Base-by-base conservation (phyloP, 2,329 filamentous ascomycete genomes). In the Seiridium cupressi region DNA sequence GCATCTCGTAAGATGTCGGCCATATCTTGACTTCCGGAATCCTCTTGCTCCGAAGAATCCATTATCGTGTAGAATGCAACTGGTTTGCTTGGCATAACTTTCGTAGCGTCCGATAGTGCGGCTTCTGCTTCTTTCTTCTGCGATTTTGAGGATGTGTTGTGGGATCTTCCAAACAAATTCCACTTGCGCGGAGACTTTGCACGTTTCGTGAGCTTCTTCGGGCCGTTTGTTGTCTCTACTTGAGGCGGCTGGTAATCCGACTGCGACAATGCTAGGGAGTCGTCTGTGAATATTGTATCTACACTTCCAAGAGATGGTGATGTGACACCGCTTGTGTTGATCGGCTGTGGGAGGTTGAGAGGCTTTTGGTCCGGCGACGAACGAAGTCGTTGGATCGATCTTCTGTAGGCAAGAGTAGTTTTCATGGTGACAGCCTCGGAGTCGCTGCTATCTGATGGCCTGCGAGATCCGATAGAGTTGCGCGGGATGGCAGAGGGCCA, bases 41-140 rank as follows among this genome's bases (percentile, higher is more conserved):
- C 67, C 57, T 83, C 81, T 62, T 80, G 79, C 63, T 87, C 84
- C 0, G 84, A 81, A 2, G 80, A 81, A 66, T 88, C 85, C 69
- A 88, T 80, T 70, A 88, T 84, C 6, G 85, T 80, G 66, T 89
- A 88, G 64, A 85, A 87, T 1, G 86, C 80, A 5, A 85, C 72
- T 0, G 82, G 75, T 61, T 84, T 86, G 58, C 77, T 79, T 58
- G 79, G 77, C 0, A 81, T 76, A 11, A 75, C 68, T 48, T 81
- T 78, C n/a, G 82, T 77, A 1, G 82, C 77, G 2, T 81, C 79
- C 0, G 79, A 69, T n/a, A 84, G 76, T 2, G 73, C 66, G 5
- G 72, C 66, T 6, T 72, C 68, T 32, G 77, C 74, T 4, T 74
- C 68, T 13, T 70, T 70, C 61, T 77, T 77, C 60, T 58, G 35